Percentiles rank a stretch among this genome's conserved stretches.
phyloP scores from a whole-genome alignment of 2,329 filamentous ascomycete genomes.

The Myriosclerotinia scirpicola region DNA sequence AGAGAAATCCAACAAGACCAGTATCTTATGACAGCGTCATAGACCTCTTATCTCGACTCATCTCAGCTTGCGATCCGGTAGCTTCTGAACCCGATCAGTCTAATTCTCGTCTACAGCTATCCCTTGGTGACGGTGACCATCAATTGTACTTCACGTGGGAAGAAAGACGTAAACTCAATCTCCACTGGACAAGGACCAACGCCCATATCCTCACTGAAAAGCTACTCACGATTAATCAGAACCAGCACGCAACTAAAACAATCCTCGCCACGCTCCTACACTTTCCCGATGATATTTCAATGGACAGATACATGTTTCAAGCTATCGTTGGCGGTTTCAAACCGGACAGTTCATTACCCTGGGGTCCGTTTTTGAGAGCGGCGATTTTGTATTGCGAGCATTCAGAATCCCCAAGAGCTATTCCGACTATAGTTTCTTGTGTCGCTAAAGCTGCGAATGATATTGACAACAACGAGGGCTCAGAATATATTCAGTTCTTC shows the following conservation, averaged over 20 bases:
- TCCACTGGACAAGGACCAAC: constrained; percentile 44
- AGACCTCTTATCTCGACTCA: constrained; percentile 46
- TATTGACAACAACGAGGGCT: constrained; percentile 37
- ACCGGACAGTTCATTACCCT: constrained; percentile 25
- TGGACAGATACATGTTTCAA: constrained; percentile 48
- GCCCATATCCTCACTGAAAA: constrained; percentile 63
- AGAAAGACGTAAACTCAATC: constrained; percentile 50
- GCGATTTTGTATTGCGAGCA: constrained; percentile 38
- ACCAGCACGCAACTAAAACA: constrained; percentile 49
- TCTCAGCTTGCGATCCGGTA: constrained; percentile 35
- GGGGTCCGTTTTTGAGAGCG: constrained; percentile 38
- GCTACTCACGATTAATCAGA: constrained; percentile 62
- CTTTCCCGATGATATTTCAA: constrained; percentile 54
- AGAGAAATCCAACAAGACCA: constrained; percentile 50
- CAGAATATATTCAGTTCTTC: constrained; percentile 40
- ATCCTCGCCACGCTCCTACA: constrained; percentile 60
- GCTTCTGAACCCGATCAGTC: constrained; percentile 13
- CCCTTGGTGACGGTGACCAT: constrained; percentile 25
- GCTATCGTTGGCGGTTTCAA: constrained; percentile 35
- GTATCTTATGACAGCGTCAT: constrained; percentile 57
- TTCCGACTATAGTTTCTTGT: constrained; percentile 31
- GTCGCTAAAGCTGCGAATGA: constrained; percentile 32
- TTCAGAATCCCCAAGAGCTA: constrained; percentile 29
- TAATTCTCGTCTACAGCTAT: constrained; percentile 13
- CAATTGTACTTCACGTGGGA: constrained; percentile 46